Conservation (phyloP, 768 basidiomycete species). For the Crassisporium funariophilum region DNA sequence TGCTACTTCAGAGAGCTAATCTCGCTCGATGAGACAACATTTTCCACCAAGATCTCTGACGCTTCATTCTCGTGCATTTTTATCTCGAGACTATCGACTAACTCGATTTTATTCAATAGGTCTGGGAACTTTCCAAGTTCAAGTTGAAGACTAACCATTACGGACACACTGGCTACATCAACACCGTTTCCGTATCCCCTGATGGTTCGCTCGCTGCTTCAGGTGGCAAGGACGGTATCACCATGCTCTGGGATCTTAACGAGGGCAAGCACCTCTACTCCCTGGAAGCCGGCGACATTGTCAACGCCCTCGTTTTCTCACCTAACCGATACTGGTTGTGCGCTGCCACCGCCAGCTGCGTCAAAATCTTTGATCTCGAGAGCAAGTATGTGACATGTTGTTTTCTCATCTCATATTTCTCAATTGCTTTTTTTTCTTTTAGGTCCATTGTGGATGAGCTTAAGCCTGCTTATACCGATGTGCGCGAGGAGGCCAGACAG, state of each 20-base stretch:
- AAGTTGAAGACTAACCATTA: constrained; percentile 99
- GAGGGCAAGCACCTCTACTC: constrained; percentile 99
- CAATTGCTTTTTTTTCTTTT: constrained; percentile 7
- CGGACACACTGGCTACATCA: constrained; percentile 99
- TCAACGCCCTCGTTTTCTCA: constrained; percentile 99
- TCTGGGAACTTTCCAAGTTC: constrained; percentile 99
- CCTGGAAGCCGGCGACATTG: constrained; percentile 95
- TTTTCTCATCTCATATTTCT: not conserved
- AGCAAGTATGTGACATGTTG: constrained; percentile 74
- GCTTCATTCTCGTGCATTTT: constrained; percentile 16
- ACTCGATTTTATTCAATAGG: constrained; percentile 50
- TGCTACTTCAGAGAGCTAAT: constrained; percentile 88
- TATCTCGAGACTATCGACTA: constrained; percentile 10
- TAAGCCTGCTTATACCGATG: constrained; percentile 89
- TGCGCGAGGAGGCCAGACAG: constrained; percentile 67
- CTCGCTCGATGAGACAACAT: constrained; percentile 69
- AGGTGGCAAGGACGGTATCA: constrained; percentile 99
- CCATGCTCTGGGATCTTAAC: constrained; percentile 99
- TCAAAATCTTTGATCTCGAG: constrained; percentile 99
- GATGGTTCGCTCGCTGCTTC: constrained; percentile 99
- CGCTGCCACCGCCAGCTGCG: constrained; percentile 94
- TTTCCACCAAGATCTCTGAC: constrained; percentile 91
- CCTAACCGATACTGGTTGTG: constrained; percentile 99
- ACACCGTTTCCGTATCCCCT: constrained; percentile 97
- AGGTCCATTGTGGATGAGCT: constrained; percentile 99